Conservation (phyloP, 306 rosid genomes). For the Medicago truncatula region DNA sequence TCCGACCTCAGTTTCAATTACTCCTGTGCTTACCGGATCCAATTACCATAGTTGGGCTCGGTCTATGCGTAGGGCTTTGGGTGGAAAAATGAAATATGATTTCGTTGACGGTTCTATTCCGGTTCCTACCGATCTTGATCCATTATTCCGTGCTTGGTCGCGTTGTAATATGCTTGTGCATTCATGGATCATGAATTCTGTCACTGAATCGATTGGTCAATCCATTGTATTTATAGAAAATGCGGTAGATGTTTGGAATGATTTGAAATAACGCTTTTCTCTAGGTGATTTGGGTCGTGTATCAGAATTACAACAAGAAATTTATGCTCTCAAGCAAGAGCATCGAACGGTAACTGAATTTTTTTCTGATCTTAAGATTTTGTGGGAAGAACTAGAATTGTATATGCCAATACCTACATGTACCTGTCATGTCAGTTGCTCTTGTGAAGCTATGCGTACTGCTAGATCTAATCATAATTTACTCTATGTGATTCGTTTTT, state of each 20-base stretch:
- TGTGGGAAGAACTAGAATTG: too few species aligned
- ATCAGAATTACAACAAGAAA: neutral
- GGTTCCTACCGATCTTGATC: neutral
- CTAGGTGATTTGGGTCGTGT: neutral
- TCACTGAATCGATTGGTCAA: neutral
- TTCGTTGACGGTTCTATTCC: neutral
- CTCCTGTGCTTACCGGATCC: too few species aligned
- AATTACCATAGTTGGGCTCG: neutral
- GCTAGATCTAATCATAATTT: too few species aligned
- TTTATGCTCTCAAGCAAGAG: too few species aligned
- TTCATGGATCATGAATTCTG: constrained; percentile 32
- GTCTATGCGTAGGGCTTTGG: neutral
- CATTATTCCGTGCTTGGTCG: neutral
- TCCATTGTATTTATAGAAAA: neutral
- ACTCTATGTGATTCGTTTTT: too few species aligned
- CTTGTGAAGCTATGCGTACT: too few species aligned
- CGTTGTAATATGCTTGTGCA: neutral
- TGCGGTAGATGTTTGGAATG: neutral
- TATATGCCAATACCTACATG: too few species aligned
- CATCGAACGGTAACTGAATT: too few species aligned
- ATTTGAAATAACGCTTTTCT: too few species aligned
- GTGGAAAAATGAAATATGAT: neutral
- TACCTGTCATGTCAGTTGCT: too few species aligned
- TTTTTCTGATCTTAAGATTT: too few species aligned
- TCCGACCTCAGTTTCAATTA: neutral